A percentile compares a stretch with the other conserved stretches of the same genome.
phyloP scores from a whole-genome alignment of 2,329 filamentous ascomycete species.

The Stemphylium beticola region DNA sequence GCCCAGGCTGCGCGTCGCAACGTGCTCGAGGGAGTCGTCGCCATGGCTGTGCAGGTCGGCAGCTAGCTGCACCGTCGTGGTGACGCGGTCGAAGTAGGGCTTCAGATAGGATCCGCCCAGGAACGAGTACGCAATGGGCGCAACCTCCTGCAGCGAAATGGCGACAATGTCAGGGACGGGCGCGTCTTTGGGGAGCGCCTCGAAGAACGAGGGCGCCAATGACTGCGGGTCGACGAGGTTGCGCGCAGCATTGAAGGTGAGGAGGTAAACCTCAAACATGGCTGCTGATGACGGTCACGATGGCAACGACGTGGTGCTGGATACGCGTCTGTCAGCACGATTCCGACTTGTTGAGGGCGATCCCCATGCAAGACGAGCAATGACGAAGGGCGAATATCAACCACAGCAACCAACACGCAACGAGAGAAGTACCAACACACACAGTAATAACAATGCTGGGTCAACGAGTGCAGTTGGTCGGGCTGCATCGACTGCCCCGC shows the following conservation, averaged over 20 bases:
- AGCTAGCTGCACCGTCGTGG: slow-evolving; percentile 74
- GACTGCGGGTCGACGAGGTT: slow-evolving; percentile 70
- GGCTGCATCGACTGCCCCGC: neutral
- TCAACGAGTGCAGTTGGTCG: neutral
- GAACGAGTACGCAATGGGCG: slow-evolving; percentile 83
- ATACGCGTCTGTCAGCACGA: slow-evolving; percentile 28
- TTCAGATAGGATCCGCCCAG: slow-evolving; percentile 80
- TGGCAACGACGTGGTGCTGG: slow-evolving; percentile 12
- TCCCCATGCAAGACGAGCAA: slow-evolving; percentile 6
- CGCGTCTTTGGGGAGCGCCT: slow-evolving; percentile 44
- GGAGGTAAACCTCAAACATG: slow-evolving; percentile 71
- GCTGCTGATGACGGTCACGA: slow-evolving; percentile 5
- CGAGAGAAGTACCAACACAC: too few species aligned
- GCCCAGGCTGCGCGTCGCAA: slow-evolving; percentile 77
- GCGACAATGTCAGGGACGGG: slow-evolving; percentile 71
- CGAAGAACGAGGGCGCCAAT: slow-evolving; percentile 72
- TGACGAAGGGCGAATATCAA: neutral
- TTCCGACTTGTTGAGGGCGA: slow-evolving; percentile 16
- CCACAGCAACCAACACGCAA: neutral
- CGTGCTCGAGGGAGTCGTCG: slow-evolving; percentile 67
- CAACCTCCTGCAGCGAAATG: slow-evolving; percentile 82
- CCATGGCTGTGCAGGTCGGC: slow-evolving; percentile 55
- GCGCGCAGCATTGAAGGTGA: slow-evolving; percentile 91
- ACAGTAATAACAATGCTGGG: neutral
- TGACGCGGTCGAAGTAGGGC: slow-evolving; percentile 76